Base-by-base conservation (phyloP, 768 basidiomycete genomes). In the Tulasnella sp. region DNA sequence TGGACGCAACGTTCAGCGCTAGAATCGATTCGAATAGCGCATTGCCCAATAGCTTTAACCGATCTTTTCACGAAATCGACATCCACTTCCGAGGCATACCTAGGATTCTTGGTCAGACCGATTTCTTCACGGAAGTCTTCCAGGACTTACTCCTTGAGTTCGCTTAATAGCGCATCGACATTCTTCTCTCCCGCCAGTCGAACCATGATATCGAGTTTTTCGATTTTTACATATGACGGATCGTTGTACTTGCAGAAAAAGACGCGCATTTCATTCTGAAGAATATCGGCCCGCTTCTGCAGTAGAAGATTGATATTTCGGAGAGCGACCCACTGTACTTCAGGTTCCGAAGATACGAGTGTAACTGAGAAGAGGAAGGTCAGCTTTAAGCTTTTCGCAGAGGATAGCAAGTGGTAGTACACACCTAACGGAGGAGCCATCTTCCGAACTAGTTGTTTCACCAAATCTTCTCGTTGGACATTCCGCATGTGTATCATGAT, bases 181-280 rank as follows among this genome's bases (percentile, higher is more conserved):
- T 98, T 99, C 86, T 90, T 92, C 82, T 98, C 97, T 31, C 89
- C 90, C 18, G 96, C 96, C 79, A 99, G 87, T 79, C 96, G 90
- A 76, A 98, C 94, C 98, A 99, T 99, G 85, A 99, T 98, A 83
- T 98, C 98, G 83, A 99, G 87, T 86, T 99, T 99, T 86, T 98
- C 98, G 77, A 98, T 91, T 86, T 99, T 99, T 85, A 99, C 97
- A 84, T 99, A 99, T n/a, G 97, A 87, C 7, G 97, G 97, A 84
- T 99, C 97, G 84, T 99, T 99, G 87, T 99, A 99, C 86, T 99
- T 99, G 92, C 97, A 98, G 89, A 99, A 99, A 86, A 99, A 99
- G 28, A 99, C 98, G 72, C 97, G 91, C 95, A 99, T 97, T 86
- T 99, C 97, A 86, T 94, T 98, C 9, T 93, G 91, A 12, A 99